A percentile compares a stretch with the other conserved stretches of the same genome.
These are phyloP conservation scores for Plectosphaerella sp. DNA, from an alignment of 2,329 filamentous ascomycete species.

Conservation along the genomic window DNA sequence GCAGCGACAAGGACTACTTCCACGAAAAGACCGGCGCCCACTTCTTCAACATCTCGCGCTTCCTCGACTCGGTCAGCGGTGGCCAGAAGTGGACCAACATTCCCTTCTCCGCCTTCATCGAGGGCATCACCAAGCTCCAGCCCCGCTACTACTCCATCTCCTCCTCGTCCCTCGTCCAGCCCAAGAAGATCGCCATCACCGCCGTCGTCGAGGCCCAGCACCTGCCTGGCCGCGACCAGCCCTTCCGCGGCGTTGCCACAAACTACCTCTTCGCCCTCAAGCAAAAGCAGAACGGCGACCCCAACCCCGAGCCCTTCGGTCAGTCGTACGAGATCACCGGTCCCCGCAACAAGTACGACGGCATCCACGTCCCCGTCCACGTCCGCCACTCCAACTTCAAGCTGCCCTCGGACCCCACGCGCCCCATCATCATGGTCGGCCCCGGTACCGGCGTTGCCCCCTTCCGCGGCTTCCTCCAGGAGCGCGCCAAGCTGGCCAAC, in stretches of 20 bases:
- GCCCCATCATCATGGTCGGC: slow-evolving; percentile 93
- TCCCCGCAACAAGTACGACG: slow-evolving; percentile 94
- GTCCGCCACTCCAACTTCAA: slow-evolving; percentile 99
- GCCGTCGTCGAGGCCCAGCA: slow-evolving; percentile 85
- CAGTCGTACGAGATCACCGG: slow-evolving; percentile 82
- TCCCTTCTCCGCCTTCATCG: slow-evolving; percentile 92
- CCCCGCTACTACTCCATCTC: slow-evolving; percentile 99
- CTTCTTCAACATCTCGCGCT: slow-evolving; percentile 85
- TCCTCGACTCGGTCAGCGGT: slow-evolving; percentile 68
- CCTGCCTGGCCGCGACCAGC: slow-evolving; percentile 70
- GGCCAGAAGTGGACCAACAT: slow-evolving; percentile 76
- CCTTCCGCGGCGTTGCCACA: slow-evolving; percentile 89
- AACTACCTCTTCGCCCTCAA: slow-evolving; percentile 95
- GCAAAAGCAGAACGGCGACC: slow-evolving; percentile 91
- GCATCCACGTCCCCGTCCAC: slow-evolving; percentile 90
- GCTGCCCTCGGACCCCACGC: slow-evolving; percentile 88
- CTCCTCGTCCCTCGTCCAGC: slow-evolving; percentile 89
- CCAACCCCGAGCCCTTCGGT: slow-evolving; percentile 75
- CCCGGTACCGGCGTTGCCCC: slow-evolving; percentile 95
- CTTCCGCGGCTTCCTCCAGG: slow-evolving; percentile 92
- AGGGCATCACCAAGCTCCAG: slow-evolving; percentile 90
- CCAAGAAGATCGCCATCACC: slow-evolving; percentile 91
- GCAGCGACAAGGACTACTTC: slow-evolving; percentile 94
- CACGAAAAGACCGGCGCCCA: slow-evolving; percentile 76
- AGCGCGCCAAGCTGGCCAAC: slow-evolving; percentile 78